Evolutionary conservation across 2,329 filamentous ascomycete species (phyloP), one percentile per base, ranked within the genome.

Genomic region (Penicillium sp.): DNA sequence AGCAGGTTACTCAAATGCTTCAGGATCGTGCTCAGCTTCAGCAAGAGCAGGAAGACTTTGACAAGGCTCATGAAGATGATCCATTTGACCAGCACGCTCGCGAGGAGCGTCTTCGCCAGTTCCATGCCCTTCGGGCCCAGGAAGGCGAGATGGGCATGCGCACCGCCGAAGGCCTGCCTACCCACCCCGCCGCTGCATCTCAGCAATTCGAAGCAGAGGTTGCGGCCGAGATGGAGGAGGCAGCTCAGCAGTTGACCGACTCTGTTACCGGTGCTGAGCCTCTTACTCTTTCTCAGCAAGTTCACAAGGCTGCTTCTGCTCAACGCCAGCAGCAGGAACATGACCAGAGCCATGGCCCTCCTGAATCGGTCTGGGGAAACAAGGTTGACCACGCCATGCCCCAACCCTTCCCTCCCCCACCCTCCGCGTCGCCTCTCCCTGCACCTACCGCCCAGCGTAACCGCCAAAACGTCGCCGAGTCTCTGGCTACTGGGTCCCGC

Each of bases 391-490:
- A 79, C 25, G 88, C 86, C 29, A 82, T 96, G 69, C 90, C 92
- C n/a, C 76, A 78, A 55, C 75, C 79, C 19, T 87, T 88, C 73
- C 89, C 89, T 44, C 87, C 89, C 12, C 85, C 88, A 12, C 86
- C 87, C 53, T 91, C 90, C 2, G 85, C 85, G 23, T 96, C 91
- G 2, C 91, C 92, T 41, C 82, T 97, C 36, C 91, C 93, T 4
- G 93, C 93, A 0, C 93, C 93, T 13, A 91, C 90, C 43, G 92
- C 93, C 10, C 92, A 96, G 77, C 87, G 93, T 49, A 89, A 88
- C 64, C 83, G 88, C 59, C 91, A 92, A 53, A 93, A 93, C 62
- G 83, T 97, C 3, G 91, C 93, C 1, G 92, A 96, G 65, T 81
- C 85, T 52, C 76, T 89, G 48, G 82, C 82, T 63, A 81, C 82